These are phyloP conservation scores for Chaetomium globosum DNA, from an alignment of 2,329 filamentous ascomycete species.

Conservation along the genomic window DNA sequence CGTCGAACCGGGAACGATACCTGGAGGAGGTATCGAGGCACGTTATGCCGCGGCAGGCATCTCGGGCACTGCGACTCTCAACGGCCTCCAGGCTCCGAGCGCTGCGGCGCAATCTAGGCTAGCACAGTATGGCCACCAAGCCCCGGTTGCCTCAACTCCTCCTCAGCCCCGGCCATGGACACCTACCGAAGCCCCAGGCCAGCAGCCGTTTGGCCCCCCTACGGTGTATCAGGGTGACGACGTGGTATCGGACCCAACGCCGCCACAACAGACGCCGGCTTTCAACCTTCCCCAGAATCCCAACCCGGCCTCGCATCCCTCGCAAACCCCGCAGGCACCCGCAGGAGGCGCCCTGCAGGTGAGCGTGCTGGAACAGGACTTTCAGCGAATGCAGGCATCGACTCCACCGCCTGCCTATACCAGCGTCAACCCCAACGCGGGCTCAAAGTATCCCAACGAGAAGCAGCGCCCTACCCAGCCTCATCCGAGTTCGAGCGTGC, in stretches of 20 bases:
- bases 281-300: constrained; percentile 51
- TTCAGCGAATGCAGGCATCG: constrained; percentile 77
- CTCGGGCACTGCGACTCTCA: constrained; percentile 80
- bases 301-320: constrained; percentile 43
- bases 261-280: constrained; percentile 46
- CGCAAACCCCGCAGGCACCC: constrained; percentile 40
- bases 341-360: constrained; percentile 52
- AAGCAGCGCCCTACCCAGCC: constrained; percentile 61
- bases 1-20: constrained; percentile 68
- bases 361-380: constrained; percentile 81
- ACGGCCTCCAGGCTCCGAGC: constrained; percentile 69
- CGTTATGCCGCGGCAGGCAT: constrained; percentile 91
- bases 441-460: constrained; percentile 75
- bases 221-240: constrained; percentile 87
- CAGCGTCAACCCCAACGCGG: constrained; percentile 62
- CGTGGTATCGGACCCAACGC: constrained; percentile 66
- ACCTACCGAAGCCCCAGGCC: constrained; percentile 85
- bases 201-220: constrained; percentile 84
- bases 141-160: constrained; percentile 42
- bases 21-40: constrained; percentile 82
- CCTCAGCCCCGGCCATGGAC: constrained; percentile 76
- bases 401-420: constrained; percentile 96
- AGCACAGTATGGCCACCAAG: constrained; percentile 71
- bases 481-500: constrained; percentile 39
- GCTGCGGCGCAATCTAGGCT: constrained; percentile 79